Evolutionary conservation across 2,329 filamentous ascomycete species (phyloP).

Genomic region (Clonostachys rhizophaga): DNA sequence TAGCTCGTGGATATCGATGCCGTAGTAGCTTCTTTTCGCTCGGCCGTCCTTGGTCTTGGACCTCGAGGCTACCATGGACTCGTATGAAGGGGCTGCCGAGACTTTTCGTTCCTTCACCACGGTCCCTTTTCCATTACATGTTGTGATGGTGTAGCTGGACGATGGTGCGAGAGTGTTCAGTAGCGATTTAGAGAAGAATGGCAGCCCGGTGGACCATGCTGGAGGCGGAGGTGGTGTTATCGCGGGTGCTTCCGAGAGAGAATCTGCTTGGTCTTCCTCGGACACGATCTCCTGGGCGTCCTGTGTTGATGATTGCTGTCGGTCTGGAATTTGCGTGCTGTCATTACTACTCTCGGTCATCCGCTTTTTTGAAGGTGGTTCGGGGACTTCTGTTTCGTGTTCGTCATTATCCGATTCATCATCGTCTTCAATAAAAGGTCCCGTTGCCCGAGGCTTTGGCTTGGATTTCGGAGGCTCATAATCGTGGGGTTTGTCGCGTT

Average conservation of each 20-base stretch:
- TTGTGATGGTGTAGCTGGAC: slow-evolving; percentile 37
- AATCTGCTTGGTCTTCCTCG: too few species aligned
- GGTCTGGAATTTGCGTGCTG: slow-evolving; percentile 11
- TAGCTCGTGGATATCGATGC: slow-evolving; percentile 83
- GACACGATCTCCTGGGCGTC: too few species aligned
- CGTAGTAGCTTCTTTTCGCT: slow-evolving; percentile 78
- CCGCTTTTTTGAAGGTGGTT: neutral
- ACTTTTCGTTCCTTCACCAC: slow-evolving; percentile 50
- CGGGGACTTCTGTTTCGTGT: slow-evolving; percentile 1
- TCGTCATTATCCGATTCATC: slow-evolving; percentile 17
- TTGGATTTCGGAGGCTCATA: slow-evolving; percentile 19
- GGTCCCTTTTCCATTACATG: slow-evolving; percentile 52
- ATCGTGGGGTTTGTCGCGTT: slow-evolving; percentile 28
- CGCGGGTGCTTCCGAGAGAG: neutral
- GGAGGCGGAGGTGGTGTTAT: neutral
- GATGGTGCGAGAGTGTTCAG: slow-evolving; percentile 12
- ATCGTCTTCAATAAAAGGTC: slow-evolving; percentile 33
- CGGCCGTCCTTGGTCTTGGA: slow-evolving; percentile 63
- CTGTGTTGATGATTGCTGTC: too few species aligned
- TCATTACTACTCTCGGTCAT: slow-evolving; percentile 1
- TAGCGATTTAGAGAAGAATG: slow-evolving; percentile 18
- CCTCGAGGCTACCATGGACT: slow-evolving; percentile 62
- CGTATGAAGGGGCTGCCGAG: slow-evolving; percentile 47
- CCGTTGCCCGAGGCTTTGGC: slow-evolving; percentile 23
- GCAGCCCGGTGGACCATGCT: slow-evolving; percentile 5